phyloP scores from a whole-genome alignment of 2,329 filamentous ascomycete species.

The Trichoderma sp. region DNA sequence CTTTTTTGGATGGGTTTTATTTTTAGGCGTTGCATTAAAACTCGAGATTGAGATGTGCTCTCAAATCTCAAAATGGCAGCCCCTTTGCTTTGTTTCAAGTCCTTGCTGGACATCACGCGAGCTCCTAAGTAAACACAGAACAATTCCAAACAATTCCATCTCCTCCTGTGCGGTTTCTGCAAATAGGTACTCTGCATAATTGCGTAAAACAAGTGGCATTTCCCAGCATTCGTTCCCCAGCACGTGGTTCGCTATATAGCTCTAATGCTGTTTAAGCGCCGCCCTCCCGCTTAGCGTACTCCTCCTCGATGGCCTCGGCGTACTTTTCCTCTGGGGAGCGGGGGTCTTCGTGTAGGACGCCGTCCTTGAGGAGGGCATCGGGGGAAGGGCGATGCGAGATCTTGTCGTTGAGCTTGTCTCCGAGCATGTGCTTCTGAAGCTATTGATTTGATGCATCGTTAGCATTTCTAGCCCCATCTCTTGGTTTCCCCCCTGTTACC shows the following conservation, averaged over 20 bases:
- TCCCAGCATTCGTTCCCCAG: background rate
- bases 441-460: conserved; percentile 26
- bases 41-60: background rate
- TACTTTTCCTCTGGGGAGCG: conserved; percentile 57
- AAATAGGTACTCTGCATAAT: background rate
- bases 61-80: background rate
- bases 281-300: conserved; percentile 63
- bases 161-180: background rate
- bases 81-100: background rate
- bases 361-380: conserved; percentile 73
- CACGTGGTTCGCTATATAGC: background rate
- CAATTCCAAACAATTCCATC: background rate
- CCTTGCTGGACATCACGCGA: background rate
- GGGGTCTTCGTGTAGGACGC: conserved; percentile 71
- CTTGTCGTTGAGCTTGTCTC: conserved; percentile 83
- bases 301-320: conserved; percentile 60
- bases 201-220: background rate
- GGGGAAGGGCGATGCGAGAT: conserved; percentile 74
- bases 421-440: conserved; percentile 84
- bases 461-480: background rate
- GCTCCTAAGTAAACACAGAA: background rate
- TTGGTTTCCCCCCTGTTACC: background rate
- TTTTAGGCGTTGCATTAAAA: background rate
- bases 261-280: conserved; percentile 46
- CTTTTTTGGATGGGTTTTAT: background rate